Conservation (phyloP, 164 flowering plant species). For the Euptelea pleiosperma region DNA sequence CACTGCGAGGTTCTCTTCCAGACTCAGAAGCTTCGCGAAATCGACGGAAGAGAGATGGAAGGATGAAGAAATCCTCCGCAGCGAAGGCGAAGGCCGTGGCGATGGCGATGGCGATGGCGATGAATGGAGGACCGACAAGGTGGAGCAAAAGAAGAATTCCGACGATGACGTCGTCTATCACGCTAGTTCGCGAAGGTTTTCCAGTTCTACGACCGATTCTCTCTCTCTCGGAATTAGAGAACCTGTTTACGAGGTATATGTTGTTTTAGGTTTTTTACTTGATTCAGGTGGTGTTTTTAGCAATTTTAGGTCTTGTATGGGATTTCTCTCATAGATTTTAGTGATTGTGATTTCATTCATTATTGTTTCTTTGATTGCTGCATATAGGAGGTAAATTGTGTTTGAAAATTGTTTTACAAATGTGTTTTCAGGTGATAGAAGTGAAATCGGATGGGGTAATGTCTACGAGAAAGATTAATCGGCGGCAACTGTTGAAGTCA, state of each 20-base stretch:
- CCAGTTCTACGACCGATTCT: conserved; percentile 16
- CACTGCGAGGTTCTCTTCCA: conserved; percentile 13
- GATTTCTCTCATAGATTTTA: neutral
- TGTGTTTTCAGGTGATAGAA: conserved; percentile 68
- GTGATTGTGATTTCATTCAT: conserved; percentile 1
- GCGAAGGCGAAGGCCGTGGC: conserved; percentile 17
- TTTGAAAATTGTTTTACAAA: neutral
- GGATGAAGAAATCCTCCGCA: conserved; percentile 3
- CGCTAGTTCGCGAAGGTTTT: neutral
- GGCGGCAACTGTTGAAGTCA: conserved; percentile 79
- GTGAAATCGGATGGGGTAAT: conserved; percentile 68
- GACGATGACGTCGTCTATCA: neutral
- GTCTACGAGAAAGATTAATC: conserved; percentile 64
- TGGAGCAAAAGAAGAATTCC: neutral
- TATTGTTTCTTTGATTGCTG: conserved; percentile 9
- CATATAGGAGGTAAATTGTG: neutral
- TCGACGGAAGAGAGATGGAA: conserved; percentile 35
- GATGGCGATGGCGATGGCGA: conserved; percentile 16
- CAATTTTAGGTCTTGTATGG: conserved; percentile 23
- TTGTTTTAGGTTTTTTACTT: neutral
- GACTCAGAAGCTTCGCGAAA: conserved; percentile 25
- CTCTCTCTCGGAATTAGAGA: conserved; percentile 42
- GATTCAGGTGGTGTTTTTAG: conserved; percentile 18
- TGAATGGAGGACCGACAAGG: conserved; percentile 4
- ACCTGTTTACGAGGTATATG: conserved; percentile 41